phyloP scores from a whole-genome alignment of 2,329 filamentous ascomycete species.

The Monosporascus sp. region DNA sequence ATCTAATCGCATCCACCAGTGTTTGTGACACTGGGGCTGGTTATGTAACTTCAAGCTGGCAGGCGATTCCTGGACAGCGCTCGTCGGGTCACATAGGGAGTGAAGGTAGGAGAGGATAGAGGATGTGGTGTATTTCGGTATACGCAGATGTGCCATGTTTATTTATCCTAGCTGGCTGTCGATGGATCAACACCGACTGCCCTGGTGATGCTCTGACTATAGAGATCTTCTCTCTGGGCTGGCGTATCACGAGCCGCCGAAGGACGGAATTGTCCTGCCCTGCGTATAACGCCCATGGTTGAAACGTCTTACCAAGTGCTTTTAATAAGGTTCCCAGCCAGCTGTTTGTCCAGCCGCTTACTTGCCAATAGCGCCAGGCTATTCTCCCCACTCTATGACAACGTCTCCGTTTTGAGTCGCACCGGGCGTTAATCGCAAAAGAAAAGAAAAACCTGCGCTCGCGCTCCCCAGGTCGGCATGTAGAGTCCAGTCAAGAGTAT shows the following conservation, averaged over 20 bases:
- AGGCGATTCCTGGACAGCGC: conserved; percentile 2
- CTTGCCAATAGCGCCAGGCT: not conserved
- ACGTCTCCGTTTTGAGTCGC: conserved; percentile 7
- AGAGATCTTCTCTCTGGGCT: too few relatives aligned
- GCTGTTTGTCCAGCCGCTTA: not conserved
- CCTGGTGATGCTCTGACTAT: too few relatives aligned
- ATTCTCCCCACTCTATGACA: not conserved
- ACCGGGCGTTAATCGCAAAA: conserved; percentile 14
- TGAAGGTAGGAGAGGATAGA: not conserved
- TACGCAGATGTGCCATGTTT: not conserved
- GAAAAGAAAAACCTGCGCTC: conserved; percentile 2
- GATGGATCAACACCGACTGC: too few relatives aligned
- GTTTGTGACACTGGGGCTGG: conserved; percentile 19
- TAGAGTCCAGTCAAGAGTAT: not conserved
- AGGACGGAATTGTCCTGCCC: not conserved
- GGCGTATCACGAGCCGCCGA: not conserved
- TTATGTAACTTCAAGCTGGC: conserved; percentile 18
- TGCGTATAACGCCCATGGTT: not conserved
- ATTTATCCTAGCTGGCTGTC: too few relatives aligned
- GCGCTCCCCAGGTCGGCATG: conserved; percentile 1
- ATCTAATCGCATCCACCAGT: conserved; percentile 25
- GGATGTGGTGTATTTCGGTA: not conserved
- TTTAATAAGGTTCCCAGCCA: not conserved
- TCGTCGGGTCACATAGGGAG: not conserved
- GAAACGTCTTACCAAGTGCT: too few relatives aligned